Evolutionary conservation across 805 yeast species (phyloP).

Genomic region (Candida sithepensis): DNA sequence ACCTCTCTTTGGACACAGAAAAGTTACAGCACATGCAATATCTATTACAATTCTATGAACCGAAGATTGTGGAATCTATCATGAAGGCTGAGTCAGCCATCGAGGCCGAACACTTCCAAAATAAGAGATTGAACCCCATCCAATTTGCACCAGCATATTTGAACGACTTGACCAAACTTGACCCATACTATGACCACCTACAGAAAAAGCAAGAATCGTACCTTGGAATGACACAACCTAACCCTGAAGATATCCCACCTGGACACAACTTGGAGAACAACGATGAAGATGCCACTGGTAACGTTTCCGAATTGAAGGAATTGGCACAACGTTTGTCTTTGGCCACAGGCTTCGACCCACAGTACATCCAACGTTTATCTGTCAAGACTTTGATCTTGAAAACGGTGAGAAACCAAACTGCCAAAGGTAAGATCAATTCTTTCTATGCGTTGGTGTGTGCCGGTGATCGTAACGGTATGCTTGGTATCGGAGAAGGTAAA

Average conservation of each 20-base stretch:
- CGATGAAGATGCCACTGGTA: slow-evolving; percentile 15
- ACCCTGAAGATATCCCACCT: slow-evolving; percentile 20
- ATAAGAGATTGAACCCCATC: slow-evolving; percentile 38
- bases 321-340: slow-evolving; percentile 53
- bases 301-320: slow-evolving; percentile 26
- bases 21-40: slow-evolving; percentile 45
- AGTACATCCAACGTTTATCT: slow-evolving; percentile 56
- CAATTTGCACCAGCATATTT: slow-evolving; percentile 67
- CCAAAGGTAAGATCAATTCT: slow-evolving; percentile 83
- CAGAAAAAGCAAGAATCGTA: slow-evolving; percentile 23
- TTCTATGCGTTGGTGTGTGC: slow-evolving; percentile 83
- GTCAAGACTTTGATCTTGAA: slow-evolving; percentile 70
- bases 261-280: slow-evolving; percentile 19
- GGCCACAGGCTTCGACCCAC: slow-evolving; percentile 63
- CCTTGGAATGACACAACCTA: slow-evolving; percentile 25
- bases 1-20: slow-evolving; percentile 19
- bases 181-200: slow-evolving; percentile 71
- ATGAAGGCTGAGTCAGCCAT: slow-evolving; percentile 74
- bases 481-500: slow-evolving; percentile 94
- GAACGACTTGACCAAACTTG: slow-evolving; percentile 67
- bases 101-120: slow-evolving; percentile 56
- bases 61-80: slow-evolving; percentile 76
- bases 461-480: slow-evolving; percentile 90
- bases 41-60: slow-evolving; percentile 74
- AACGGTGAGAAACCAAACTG: slow-evolving; percentile 85